phyloP scores from a whole-genome alignment of 805 yeast genomes.

The Teunomyces cretensis region DNA sequence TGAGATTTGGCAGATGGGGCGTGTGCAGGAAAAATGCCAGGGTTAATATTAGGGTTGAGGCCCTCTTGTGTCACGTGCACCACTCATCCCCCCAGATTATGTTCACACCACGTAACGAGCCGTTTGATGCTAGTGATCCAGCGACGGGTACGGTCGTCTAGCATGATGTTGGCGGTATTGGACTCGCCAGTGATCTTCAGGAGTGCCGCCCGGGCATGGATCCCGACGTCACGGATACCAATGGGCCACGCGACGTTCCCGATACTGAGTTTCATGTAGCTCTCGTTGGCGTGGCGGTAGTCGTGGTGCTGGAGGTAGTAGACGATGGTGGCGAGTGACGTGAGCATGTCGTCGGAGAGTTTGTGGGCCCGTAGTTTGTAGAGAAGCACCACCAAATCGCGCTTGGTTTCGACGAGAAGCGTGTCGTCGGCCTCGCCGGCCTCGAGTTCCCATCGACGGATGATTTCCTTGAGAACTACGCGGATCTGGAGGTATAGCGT shows the following conservation, averaged over 20 bases:
- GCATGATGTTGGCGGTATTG: constrained; percentile 68
- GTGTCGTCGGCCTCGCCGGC: constrained; percentile 10
- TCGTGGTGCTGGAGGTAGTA: constrained; percentile 57
- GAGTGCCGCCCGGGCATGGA: constrained; percentile 71
- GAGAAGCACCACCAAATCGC: constrained; percentile 52
- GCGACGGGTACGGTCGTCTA: constrained; percentile 67
- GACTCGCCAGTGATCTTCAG: constrained; percentile 52
- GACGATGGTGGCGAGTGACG: constrained; percentile 59
- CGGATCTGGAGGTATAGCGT: constrained; percentile 44
- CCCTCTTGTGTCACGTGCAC: background rate
- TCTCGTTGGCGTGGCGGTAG: constrained; percentile 56
- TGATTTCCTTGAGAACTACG: constrained; percentile 44
- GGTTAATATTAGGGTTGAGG: background rate
- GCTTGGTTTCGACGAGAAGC: constrained; percentile 34
- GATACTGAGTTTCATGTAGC: constrained; percentile 72
- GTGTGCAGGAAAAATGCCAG: constrained; percentile 1
- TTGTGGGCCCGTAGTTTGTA: constrained; percentile 34
- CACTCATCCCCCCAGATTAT: background rate
- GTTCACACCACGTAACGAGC: constrained; percentile 55
- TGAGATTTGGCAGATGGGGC: background rate
- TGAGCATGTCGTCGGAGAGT: constrained; percentile 47
- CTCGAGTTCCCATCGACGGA: constrained; percentile 42
- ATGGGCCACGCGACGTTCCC: constrained; percentile 94
- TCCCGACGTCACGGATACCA: constrained; percentile 77
- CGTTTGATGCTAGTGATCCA: constrained; percentile 81